Percentiles rank a stretch among this genome's conserved stretches.
These are phyloP conservation scores for Catharanthus roseus DNA, from an alignment of 257 asterid species.

Conservation along the genomic window DNA sequence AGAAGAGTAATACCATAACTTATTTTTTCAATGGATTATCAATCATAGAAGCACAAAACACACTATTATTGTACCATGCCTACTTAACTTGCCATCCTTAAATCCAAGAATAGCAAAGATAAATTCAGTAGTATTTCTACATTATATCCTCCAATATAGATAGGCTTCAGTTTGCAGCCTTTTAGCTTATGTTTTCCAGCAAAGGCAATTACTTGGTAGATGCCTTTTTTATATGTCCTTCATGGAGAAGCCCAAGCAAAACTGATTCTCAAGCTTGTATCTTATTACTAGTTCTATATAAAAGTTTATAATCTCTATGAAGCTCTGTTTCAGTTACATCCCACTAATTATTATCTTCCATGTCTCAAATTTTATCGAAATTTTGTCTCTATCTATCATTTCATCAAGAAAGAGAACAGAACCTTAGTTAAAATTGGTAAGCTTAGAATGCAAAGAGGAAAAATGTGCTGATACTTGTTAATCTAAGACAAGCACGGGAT, in stretches of 20 bases:
- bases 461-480: no score
- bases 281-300: background rate
- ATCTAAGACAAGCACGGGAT: no score
- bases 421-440: background rate
- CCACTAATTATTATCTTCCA: background rate
- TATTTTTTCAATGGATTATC: background rate
- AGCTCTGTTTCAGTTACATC: background rate
- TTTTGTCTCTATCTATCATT: background rate
- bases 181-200: background rate
- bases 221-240: background rate
- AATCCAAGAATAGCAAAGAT: background rate
- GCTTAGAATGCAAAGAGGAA: no score
- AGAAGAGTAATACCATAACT: background rate
- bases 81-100: background rate
- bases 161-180: background rate
- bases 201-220: background rate
- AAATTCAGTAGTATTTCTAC: background rate
- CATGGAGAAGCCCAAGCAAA: background rate
- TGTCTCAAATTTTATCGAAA: background rate
- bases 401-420: background rate
- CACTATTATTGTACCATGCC: background rate
- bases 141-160: background rate
- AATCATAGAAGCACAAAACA: background rate
- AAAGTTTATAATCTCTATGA: background rate
- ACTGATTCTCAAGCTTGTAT: background rate